Conservation (phyloP, 768 basidiomycete species). For the Saitozyma sp. region DNA sequence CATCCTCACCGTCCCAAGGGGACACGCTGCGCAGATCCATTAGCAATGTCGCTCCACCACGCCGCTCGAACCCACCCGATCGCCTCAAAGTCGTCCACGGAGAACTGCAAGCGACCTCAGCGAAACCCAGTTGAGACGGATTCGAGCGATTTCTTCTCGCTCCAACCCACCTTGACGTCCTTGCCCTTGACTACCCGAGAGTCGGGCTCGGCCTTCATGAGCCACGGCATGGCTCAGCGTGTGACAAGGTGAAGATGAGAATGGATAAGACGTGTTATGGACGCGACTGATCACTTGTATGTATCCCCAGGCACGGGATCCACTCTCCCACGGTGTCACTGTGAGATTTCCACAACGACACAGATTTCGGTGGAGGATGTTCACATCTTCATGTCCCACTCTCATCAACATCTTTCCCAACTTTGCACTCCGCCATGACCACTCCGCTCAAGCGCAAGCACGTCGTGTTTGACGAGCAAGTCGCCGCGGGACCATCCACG, state of each 20-base stretch:
- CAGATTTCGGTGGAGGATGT: background rate
- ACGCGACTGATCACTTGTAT: too few relatives aligned
- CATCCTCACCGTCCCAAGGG: slow-evolving; percentile 45
- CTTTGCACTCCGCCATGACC: background rate
- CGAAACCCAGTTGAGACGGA: background rate
- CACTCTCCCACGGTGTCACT: slow-evolving; percentile 24
- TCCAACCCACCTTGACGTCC: slow-evolving; percentile 50
- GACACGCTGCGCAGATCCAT: slow-evolving; percentile 20
- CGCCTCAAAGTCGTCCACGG: slow-evolving; percentile 51
- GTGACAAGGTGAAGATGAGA: too few relatives aligned
- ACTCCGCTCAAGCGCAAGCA: slow-evolving; percentile 19
- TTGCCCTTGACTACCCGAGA: slow-evolving; percentile 52
- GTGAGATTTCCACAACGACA: background rate
- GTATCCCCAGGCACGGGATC: too few relatives aligned
- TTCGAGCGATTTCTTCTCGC: background rate
- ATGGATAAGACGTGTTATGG: too few relatives aligned
- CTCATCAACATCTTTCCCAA: background rate
- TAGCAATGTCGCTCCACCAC: background rate
- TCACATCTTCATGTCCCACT: slow-evolving; percentile 2
- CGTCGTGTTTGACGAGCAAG: slow-evolving; percentile 7
- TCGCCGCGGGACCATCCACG: too few relatives aligned
- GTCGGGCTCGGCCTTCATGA: slow-evolving; percentile 54
- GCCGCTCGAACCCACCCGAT: slow-evolving; percentile 33
- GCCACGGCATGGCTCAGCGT: slow-evolving; percentile 41
- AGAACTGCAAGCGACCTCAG: slow-evolving; percentile 39